A percentile compares a stretch with the other conserved stretches of the same genome.
Conservation (phyloP, 345 rosid genomes). For the Raphanus sativus region DNA sequence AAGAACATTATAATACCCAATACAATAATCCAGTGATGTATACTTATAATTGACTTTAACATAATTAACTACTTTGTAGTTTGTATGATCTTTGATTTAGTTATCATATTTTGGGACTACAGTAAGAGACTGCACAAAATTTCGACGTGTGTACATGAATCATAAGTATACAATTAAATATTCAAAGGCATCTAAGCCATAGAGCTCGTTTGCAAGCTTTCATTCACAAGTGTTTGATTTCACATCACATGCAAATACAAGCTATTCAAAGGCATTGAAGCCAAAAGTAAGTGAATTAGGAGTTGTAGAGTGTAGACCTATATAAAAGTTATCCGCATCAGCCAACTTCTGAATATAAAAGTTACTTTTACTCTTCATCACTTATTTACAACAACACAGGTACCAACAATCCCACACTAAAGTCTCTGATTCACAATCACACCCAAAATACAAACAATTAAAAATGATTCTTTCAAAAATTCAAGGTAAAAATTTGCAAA, state of each 20-base stretch:
- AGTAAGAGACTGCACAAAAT: not conserved
- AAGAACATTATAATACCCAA: not conserved
- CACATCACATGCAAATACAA: not conserved
- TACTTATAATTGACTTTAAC: not conserved
- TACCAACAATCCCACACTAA: constrained; percentile 10
- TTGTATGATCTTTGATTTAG: not conserved
- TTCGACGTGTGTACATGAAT: no score
- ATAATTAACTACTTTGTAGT: not conserved
- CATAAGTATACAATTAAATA: no score
- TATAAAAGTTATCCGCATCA: not conserved
- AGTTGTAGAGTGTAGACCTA: no score
- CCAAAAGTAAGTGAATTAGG: not conserved
- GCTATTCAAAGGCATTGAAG: not conserved
- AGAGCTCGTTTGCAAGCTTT: not conserved
- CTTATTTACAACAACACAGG: not conserved
- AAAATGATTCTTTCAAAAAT: constrained; percentile 26
- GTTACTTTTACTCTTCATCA: not conserved
- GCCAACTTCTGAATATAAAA: not conserved
- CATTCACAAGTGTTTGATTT: not conserved
- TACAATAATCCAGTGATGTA: not conserved
- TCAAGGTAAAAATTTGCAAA: not conserved
- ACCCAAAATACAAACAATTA: not conserved
- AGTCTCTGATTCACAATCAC: constrained; percentile 17
- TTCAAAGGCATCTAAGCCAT: not conserved
- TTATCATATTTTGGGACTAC: not conserved